A percentile compares a stretch with the other conserved stretches of the same genome.
Conservation (phyloP, 192 early-diverging fungal species). For the Coemansia sp. region DNA sequence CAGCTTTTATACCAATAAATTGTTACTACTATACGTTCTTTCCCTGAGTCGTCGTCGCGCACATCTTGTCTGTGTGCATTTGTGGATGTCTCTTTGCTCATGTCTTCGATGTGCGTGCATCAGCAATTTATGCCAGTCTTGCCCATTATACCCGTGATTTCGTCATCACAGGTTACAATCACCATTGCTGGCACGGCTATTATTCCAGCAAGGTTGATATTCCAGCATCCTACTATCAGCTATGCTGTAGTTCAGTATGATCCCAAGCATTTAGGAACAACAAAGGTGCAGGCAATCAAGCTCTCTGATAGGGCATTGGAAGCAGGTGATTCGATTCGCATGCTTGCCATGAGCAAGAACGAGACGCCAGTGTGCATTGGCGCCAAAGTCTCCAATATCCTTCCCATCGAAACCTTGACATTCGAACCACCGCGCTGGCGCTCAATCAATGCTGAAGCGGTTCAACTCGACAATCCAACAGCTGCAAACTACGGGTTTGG, state of each 20-base stretch:
- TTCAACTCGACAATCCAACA: slow-evolving; percentile 33
- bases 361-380: slow-evolving; percentile 60
- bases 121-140: too few species aligned
- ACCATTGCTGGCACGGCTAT: slow-evolving; percentile 86
- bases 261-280: slow-evolving; percentile 66
- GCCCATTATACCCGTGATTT: too few species aligned
- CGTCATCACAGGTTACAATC: too few species aligned
- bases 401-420: slow-evolving; percentile 51
- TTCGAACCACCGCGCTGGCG: slow-evolving; percentile 35
- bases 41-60: too few species aligned
- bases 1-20: too few species aligned
- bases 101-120: too few species aligned
- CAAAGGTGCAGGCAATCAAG: slow-evolving; percentile 63
- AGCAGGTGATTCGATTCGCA: slow-evolving; percentile 63
- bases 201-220: slow-evolving; percentile 78
- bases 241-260: slow-evolving; percentile 84
- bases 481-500: slow-evolving; percentile 28
- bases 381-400: slow-evolving; percentile 61
- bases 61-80: too few species aligned
- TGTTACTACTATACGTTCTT: too few species aligned
- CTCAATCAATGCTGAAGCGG: slow-evolving; percentile 39
- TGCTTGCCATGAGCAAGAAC: slow-evolving; percentile 59
- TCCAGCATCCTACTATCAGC: slow-evolving; percentile 87
- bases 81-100: too few species aligned
- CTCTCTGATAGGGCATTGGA: slow-evolving; percentile 59